These are phyloP conservation scores for Amphichorda felina DNA, from an alignment of 2,329 filamentous ascomycete species.

Conservation along the genomic window DNA sequence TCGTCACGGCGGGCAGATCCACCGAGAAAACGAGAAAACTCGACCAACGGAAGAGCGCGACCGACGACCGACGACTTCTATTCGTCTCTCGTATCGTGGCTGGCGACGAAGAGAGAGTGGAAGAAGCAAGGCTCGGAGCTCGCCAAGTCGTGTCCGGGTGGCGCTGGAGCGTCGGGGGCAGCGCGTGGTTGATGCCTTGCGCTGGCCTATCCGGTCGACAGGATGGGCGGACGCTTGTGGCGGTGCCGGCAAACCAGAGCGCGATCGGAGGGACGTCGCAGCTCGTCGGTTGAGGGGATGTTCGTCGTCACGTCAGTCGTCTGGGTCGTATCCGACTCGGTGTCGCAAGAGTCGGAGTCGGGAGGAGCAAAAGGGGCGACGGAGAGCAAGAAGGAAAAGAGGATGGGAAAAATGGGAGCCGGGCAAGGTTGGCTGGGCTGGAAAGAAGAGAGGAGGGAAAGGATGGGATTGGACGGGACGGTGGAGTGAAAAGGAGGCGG, in stretches of 20 bases:
- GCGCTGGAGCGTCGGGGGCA: no score
- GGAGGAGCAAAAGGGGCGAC: not conserved
- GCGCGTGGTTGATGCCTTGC: not conserved
- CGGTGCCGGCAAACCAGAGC: no score
- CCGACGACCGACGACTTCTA: no score
- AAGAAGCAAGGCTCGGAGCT: not conserved
- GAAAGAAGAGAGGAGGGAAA: not conserved
- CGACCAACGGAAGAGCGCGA: no score
- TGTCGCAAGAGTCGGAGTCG: not conserved
- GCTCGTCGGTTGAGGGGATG: no score
- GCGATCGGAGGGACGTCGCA: no score
- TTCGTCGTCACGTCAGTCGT: constrained; percentile 1
- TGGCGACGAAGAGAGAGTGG: no score
- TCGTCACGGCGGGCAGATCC: not conserved
- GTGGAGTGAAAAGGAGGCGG: constrained; percentile 1
- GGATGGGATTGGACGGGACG: constrained; percentile 1
- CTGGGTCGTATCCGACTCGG: constrained; percentile 1
- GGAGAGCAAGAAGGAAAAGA: not conserved
- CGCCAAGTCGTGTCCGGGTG: not conserved
- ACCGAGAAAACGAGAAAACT: not conserved
- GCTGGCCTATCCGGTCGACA: not conserved
- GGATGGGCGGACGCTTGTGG: no score
- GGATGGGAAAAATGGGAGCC: not conserved
- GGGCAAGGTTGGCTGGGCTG: not conserved
- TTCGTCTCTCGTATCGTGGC: no score